Base-by-base conservation (phyloP, 345 rosid genomes). In the Mercurialis annua region DNA sequence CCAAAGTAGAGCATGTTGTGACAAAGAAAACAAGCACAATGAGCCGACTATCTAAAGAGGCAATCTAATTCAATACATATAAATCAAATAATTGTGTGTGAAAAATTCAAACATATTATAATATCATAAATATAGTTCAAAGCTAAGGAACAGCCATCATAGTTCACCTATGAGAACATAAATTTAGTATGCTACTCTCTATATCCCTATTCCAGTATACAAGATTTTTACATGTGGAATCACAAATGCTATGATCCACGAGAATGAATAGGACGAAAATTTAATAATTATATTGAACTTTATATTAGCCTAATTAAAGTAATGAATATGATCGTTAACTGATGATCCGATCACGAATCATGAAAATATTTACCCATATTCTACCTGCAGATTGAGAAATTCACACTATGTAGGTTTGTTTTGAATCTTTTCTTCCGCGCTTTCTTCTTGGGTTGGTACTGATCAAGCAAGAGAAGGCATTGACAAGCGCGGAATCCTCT, bases 401-500 rank as follows among this genome's bases (percentile, higher is more conserved):
- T 83, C 68, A 83, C 10, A 83, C 76, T 33, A 83, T 83, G 62
- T 78, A 83, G 68, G 80, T 72, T 71, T 81, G 74, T 14, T 78
- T 78, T 20, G 20, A 43, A 54, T 74, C 57, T 74, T 76, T 84
- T n/a, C 68, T 43, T 0, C 83, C 83, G 0, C 81, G 83, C 71
- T 74, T 74, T 52, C 85, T 77, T 57, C 86, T 78, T n/a, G 87
- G 85, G 73, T 81, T 84, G 20, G 85, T 65, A 66, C 82, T 77
- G 67, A 79, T 75, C 82, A 84, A 76, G 69, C 84, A 83, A 42
- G 84, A 81, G 81, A 83, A 79, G 44, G 85, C 82, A 50, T 75
- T 84, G 56, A 81, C 79, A 24, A 81, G 83, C 46, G 76, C 84
- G 0, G 80, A 34, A 71, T 82, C 88, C 64, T 81, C 88, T n/a